Base-by-base conservation (phyloP, 495 filamentous ascomycete genomes). In the Hypoxylon intermedium region DNA sequence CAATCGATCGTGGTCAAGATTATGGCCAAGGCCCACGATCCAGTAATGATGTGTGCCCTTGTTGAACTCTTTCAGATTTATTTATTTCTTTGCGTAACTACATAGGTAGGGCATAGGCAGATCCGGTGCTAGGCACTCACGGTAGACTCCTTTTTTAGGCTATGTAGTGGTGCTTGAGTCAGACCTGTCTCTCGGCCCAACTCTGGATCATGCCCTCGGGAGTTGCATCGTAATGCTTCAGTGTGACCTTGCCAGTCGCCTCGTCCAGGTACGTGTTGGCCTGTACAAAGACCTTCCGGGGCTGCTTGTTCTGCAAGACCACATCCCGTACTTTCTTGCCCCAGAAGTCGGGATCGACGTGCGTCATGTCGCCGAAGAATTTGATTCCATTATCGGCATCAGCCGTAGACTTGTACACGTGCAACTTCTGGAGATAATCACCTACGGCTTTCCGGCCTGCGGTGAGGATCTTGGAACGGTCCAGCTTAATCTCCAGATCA, bases 211-310 rank as follows among this genome's bases (percentile, higher is more conserved):
- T 83, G 6, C 93, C 93, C 70, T 94, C 87, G 6, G 85, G 76
- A 0, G 85, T 90, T 0, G 92, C 82, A 64, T 96, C 93, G 77
- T 98, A 98, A 75, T 98, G 91, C 75, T 85, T 91, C 72, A 97
- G 71, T 16, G 75, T 82, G 13, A 97, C 91, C 72, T 85, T 82
- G 30, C 89, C 91, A 9, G 87, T 88, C 4, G 73, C 74, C 46
- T 87, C 81, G 13, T 85, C 78, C 42, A 91, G 71, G 36, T 83
- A 75, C 6, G 94, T 97, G 76, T 96, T 98, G 28, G 89, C 91
- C 76, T 97, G 92, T 13, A 98, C 93, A 75, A 96, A 98, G 34
- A 97, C 88, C 80, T 97, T 98, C 52, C 94, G 82, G 30, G 94
- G 93, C 63, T 91, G 87, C 80, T 95, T 96, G 76, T 90, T 90